phyloP scores from a whole-genome alignment of 352 stramenopile genomes.

The Phytophthora cactorum region DNA sequence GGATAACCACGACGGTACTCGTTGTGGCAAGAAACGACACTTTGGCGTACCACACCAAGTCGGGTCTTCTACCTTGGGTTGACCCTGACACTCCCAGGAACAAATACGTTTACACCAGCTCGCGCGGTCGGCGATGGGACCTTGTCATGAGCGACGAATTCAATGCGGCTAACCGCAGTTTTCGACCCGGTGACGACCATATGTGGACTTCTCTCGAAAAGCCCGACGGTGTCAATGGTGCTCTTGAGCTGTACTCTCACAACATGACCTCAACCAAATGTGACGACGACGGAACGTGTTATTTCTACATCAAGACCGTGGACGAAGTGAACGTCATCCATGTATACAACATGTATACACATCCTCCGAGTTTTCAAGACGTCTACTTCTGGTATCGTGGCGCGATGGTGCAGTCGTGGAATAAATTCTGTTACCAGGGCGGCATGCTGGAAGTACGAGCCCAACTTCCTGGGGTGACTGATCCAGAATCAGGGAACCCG shows the following conservation, averaged over 20 bases:
- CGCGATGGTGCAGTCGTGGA: background rate
- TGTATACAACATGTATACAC: too few species aligned
- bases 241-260: too few species aligned
- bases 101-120: background rate
- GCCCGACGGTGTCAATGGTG: background rate
- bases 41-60: background rate
- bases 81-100: background rate
- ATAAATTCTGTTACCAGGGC: slow-evolving; percentile 78
- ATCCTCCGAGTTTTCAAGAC: too few species aligned
- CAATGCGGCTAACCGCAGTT: slow-evolving; percentile 43
- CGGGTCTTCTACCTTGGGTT: background rate
- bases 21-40: background rate
- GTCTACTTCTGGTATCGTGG: too few species aligned
- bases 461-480: slow-evolving; percentile 85
- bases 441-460: slow-evolving; percentile 90
- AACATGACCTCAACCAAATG: too few species aligned
- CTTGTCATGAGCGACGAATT: slow-evolving; percentile 96
- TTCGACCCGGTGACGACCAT: background rate
- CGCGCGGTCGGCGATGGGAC: slow-evolving; percentile 36
- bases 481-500: slow-evolving; percentile 46
- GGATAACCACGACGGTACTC: too few species aligned
- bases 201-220: background rate
- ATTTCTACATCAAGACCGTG: too few species aligned
- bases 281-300: too few species aligned
- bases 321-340: too few species aligned